These are phyloP conservation scores for Citrus reticulata DNA, from an alignment of 345 rosid species.

Conservation along the genomic window DNA sequence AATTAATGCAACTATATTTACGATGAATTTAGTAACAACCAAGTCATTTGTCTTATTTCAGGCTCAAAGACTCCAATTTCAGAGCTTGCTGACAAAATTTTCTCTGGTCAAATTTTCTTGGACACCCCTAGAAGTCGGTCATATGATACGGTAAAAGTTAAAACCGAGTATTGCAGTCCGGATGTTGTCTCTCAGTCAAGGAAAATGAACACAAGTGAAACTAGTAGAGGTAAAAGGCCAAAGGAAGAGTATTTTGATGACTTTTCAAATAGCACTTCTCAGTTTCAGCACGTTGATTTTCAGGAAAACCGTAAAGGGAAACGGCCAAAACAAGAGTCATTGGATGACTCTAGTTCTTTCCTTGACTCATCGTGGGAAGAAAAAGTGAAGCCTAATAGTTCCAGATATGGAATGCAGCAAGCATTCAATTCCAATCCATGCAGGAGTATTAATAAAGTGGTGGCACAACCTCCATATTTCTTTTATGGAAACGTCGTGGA, in stretches of 20 bases:
- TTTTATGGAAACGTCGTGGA: slow-evolving; percentile 65
- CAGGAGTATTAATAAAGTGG: slow-evolving; percentile 37
- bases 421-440: slow-evolving; percentile 38
- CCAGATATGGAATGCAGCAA: slow-evolving; percentile 22
- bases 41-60: slow-evolving; percentile 29
- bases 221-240: slow-evolving; percentile 57
- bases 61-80: slow-evolving; percentile 58
- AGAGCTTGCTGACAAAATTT: slow-evolving; percentile 72
- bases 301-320: slow-evolving; percentile 47
- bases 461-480: slow-evolving; percentile 71
- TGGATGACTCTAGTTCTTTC: slow-evolving; percentile 39
- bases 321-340: slow-evolving; percentile 51
- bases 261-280: slow-evolving; percentile 22
- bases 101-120: slow-evolving; percentile 40
- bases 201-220: slow-evolving; percentile 26
- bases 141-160: slow-evolving; percentile 28
- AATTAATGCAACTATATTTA: slow-evolving; percentile 6
- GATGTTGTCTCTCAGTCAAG: slow-evolving; percentile 15
- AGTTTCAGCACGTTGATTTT: slow-evolving; percentile 8
- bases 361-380: slow-evolving; percentile 47
- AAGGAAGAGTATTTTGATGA: slow-evolving; percentile 50
- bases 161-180: slow-evolving; percentile 39
- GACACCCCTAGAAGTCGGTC: slow-evolving; percentile 7
- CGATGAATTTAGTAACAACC: not conserved
- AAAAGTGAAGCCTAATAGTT: slow-evolving; percentile 27